A percentile compares a stretch with the other conserved stretches of the same genome.
These are phyloP conservation scores for Parastagonospora avenae DNA, from an alignment of 2,329 filamentous ascomycete species.

Conservation along the genomic window DNA sequence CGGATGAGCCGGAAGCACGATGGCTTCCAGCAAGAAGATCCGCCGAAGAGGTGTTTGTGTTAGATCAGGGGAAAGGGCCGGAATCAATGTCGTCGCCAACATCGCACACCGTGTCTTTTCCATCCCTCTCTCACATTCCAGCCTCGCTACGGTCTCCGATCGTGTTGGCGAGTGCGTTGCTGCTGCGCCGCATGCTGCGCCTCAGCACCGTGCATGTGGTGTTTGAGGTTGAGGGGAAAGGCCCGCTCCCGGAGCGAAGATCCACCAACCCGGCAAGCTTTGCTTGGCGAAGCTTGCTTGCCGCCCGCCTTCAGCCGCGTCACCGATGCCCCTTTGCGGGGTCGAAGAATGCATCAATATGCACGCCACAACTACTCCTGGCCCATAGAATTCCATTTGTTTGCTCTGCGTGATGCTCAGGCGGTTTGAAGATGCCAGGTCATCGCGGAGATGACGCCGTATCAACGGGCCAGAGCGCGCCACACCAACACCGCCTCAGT, in stretches of 20 bases:
- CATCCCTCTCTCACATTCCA: neutral
- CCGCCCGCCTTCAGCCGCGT: too few species aligned
- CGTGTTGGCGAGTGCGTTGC: neutral
- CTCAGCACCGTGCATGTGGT: neutral
- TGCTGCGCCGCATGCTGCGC: slow-evolving; percentile 3
- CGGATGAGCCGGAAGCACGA: too few species aligned
- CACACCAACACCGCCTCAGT: slow-evolving; percentile 6
- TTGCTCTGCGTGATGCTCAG: neutral
- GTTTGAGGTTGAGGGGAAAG: neutral
- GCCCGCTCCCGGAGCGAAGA: neutral
- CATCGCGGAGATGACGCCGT: slow-evolving; percentile 2
- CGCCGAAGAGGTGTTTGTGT: too few species aligned
- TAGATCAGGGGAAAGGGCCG: too few species aligned
- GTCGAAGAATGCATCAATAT: too few species aligned
- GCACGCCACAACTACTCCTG: neutral
- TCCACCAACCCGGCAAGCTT: neutral
- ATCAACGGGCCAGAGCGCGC: slow-evolving; percentile 1
- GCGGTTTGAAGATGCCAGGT: neutral
- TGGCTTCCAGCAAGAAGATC: too few species aligned
- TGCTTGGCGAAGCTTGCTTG: neutral
- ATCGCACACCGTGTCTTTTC: neutral
- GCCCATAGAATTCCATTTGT: neutral
- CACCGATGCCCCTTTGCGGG: too few species aligned
- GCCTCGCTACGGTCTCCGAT: neutral
- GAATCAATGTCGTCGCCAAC: too few species aligned